These are phyloP conservation scores for Aspergillus candidus DNA, from an alignment of 2,329 filamentous ascomycete species.

Conservation along the genomic window DNA sequence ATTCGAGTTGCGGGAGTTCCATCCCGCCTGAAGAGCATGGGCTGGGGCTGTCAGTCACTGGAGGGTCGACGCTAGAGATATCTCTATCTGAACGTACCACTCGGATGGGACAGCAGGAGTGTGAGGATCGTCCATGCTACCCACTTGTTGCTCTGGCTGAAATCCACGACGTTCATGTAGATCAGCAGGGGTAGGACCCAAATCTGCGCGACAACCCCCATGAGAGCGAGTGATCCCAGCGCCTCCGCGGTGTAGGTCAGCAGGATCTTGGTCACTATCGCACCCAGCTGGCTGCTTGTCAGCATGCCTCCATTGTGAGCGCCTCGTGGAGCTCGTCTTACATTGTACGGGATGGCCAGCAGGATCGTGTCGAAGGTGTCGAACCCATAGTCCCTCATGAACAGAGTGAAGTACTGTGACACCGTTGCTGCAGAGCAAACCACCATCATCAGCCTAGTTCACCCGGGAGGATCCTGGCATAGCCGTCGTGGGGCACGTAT, in stretches of 20 bases:
- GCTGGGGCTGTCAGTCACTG: slow-evolving; percentile 25
- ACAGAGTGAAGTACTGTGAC: slow-evolving; percentile 27
- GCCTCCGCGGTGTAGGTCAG: slow-evolving; percentile 29
- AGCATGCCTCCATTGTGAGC: background rate
- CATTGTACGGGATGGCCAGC: slow-evolving; percentile 47
- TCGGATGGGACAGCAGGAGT: slow-evolving; percentile 48
- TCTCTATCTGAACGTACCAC: slow-evolving; percentile 21
- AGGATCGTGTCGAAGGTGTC: slow-evolving; percentile 53
- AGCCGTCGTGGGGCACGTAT: background rate
- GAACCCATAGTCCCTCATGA: slow-evolving; percentile 47
- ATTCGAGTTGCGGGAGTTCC: slow-evolving; percentile 36
- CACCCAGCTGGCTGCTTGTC: slow-evolving; percentile 5
- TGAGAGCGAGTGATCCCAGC: slow-evolving; percentile 46
- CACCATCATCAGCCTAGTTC: background rate
- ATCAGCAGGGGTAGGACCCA: slow-evolving; percentile 51
- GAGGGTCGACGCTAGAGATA: background rate
- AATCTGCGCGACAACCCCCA: slow-evolving; percentile 47
- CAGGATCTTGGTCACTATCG: slow-evolving; percentile 10
- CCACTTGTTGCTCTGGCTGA: slow-evolving; percentile 44
- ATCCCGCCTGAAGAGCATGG: slow-evolving; percentile 47
- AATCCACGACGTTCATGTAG: slow-evolving; percentile 45
- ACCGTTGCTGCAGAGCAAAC: slow-evolving; percentile 12
- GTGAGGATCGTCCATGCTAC: slow-evolving; percentile 47
- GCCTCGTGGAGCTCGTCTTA: slow-evolving; percentile 44
- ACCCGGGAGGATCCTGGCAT: too few species aligned